Evolutionary conservation across 805 yeast genomes (phyloP), one percentile per base, ranked within the genome.

Genomic region (Zygoascus bituminiphila): DNA sequence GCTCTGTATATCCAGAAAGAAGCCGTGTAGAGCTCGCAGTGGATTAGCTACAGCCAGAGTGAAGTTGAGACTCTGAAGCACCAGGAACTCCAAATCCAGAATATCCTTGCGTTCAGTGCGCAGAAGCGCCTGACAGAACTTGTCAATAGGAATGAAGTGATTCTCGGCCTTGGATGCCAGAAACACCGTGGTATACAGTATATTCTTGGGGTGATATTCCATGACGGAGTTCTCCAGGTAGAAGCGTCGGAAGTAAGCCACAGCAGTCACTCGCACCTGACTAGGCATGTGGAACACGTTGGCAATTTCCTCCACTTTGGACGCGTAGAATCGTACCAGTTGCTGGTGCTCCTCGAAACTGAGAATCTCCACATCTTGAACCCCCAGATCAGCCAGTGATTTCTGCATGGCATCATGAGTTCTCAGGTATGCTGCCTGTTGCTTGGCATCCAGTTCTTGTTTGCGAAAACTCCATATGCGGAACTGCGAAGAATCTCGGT

Each of bases 151-250:
- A 25, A 93, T 83, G 66, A 89, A 91, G 63, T 79, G 82, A 66
- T 93, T 91, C 60, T 93, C 98, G 15, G 89, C 78, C 65, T 93
- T 93, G 39, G 96, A 89, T 5, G 97, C 96, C 29, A 93, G 69
- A 62, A 88, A 93, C 10, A 93, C 75, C 53, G 95, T 83, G 1
- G 94, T 83, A 47, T 79, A 69, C 66, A 93, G 73, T 17, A 93
- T 74, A 51, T 80, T 76, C 59, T 86, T 85, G 9, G 98, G 98
- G 58, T 87, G 93, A 58, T 77, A 78, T 55, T 88, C 88, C 88
- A 88, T 81, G 23, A 85, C 91, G 23, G 91, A 81, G 62, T 88
- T 80, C 21, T 74, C 74, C 35, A 93, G 70, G 63, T 82, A 93
- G 63, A 93, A 93, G 61, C 82, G 79, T 60, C 81, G 78, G 62